Base-by-base conservation (phyloP, 345 rosid genomes). In the Combretum micranthum region DNA sequence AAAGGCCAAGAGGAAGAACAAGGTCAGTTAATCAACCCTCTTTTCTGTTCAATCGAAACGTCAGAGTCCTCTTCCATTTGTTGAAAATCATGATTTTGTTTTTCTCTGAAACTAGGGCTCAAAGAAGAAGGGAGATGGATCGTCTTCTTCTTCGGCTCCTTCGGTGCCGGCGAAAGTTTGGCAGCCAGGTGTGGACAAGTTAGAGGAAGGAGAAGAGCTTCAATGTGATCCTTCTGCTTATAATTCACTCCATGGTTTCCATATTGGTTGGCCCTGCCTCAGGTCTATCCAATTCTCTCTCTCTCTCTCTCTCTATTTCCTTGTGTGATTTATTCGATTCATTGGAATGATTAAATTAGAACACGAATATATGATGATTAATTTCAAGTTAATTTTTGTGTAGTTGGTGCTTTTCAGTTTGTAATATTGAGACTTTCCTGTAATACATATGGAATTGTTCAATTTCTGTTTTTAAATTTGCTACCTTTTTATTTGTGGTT, bases 111-210 rank as follows among this genome's bases (percentile, higher is more conserved):
- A 18, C 50, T 71, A 78, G 84, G 80, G 65, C 43, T 71, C 79
- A 17, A 76, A 84, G 57, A 83, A 65, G 37, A 83, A 65, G 37
- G 82, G 58, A 71, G 83, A 65, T 67, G 89, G 77, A 54, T 77
- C 87, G 59, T 77, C 94, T 4, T 77, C 89, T 55, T 76, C 92
- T 12, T 59, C 78, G 3, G 44, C 64, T 18, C 88, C 94, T 1
- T 52, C 77, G 53, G 64, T 77, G 67, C 95, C 91, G 11, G 62
- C 88, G 7, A 87, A 77, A 77, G 90, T 94, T 62, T 94, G 97
- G 99, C 95, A 83, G 63, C 97, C 97, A 55, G 99, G 99, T 52
- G 97, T 90, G 2, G 97, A 94, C 75, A 80, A 83, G 74, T 73
- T 90, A 19, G 96, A 84, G 79, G 97, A 90, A 50, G 99, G 88